Evolutionary conservation across 352 stramenopile genomes (phyloP).

Genomic region (Phytophthora brassicae): DNA sequence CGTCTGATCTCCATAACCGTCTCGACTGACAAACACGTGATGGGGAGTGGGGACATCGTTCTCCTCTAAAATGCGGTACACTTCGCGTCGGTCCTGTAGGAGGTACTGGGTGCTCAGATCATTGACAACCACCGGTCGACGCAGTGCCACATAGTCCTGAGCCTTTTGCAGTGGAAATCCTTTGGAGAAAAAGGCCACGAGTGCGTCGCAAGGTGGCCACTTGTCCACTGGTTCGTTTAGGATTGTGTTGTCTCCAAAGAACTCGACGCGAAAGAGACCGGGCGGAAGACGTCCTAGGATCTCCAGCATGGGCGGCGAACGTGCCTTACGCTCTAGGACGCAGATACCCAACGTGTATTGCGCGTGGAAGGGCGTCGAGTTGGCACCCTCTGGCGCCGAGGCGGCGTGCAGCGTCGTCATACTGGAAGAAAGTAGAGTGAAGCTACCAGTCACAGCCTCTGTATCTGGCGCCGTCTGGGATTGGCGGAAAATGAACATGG

Average conservation of each 20-base stretch:
- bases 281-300: slow-evolving; percentile 92
- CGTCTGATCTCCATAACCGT: slow-evolving; percentile 80
- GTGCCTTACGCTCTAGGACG: slow-evolving; percentile 98
- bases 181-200: slow-evolving; percentile 98
- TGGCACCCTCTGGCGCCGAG: slow-evolving; percentile 3
- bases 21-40: slow-evolving; percentile 95
- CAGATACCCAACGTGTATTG: slow-evolving; percentile 93
- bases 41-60: slow-evolving; percentile 93
- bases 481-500: slow-evolving; percentile 19
- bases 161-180: slow-evolving; percentile 98
- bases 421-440: not conserved
- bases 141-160: slow-evolving; percentile 94
- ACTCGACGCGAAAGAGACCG: slow-evolving; percentile 93
- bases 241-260: slow-evolving; percentile 98
- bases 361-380: slow-evolving; percentile 28
- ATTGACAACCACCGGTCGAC: slow-evolving; percentile 96
- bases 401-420: slow-evolving; percentile 20
- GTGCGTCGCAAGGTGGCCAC: slow-evolving; percentile 95
- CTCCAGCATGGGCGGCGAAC: slow-evolving; percentile 95
- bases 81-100: slow-evolving; percentile 94
- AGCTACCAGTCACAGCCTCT: too few species aligned
- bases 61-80: slow-evolving; percentile 94
- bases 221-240: slow-evolving; percentile 91
- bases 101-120: slow-evolving; percentile 95
- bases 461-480: not conserved